Evolutionary conservation across 345 rosid species (phyloP), one percentile per base, ranked within the genome.

Genomic region (Salix koriyanagi): DNA sequence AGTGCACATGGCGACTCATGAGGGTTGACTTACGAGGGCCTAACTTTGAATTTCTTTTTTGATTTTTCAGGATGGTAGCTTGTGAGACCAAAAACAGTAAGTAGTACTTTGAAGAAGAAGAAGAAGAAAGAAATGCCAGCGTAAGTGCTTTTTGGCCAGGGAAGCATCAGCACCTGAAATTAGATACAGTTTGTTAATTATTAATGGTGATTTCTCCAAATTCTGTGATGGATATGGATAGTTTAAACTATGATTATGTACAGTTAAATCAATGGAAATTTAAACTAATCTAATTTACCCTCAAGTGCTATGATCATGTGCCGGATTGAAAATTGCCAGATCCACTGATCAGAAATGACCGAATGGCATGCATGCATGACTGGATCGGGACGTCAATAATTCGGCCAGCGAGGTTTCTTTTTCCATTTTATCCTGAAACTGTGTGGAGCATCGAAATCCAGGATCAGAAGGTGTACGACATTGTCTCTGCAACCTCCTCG

Each of bases 1-100:
- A 52, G 9, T 54, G 78, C 78, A 75, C 78, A 75, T 75, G 78
- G 25, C 25, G 36, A 26, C 18, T 64, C 78, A 25, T 75, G 78
- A 37, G 78, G 78, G 78, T 75, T 67, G 78, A 67, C 78, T 39
- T 25, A 4, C 16, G 56, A 54, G 66, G 78, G 52, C 58, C 78
- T 62, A 34, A 4, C 23, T 28, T 14, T 28, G 1, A 4, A 26
- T 13, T 64, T 65, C 7, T 14, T 32, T 6, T 28, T 42, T 42
- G 46, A 42, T 42, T 42, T 42, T 42, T 42, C 46, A 42, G 46
- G 62, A 58, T 58, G 6, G 26, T 7, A 58, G 62, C 2, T n/a
- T 56, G 62, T n/a, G 62, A 56, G 62, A 8, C 62, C 14, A 3
- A n/a, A 3, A 23, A 74, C 28, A 2, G 5, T 36, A 46, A 37